Percentiles rank a stretch among this genome's conserved stretches.
These are phyloP conservation scores for Sarocladium kiliense DNA, from an alignment of 2,329 filamentous ascomycete genomes.

Conservation along the genomic window DNA sequence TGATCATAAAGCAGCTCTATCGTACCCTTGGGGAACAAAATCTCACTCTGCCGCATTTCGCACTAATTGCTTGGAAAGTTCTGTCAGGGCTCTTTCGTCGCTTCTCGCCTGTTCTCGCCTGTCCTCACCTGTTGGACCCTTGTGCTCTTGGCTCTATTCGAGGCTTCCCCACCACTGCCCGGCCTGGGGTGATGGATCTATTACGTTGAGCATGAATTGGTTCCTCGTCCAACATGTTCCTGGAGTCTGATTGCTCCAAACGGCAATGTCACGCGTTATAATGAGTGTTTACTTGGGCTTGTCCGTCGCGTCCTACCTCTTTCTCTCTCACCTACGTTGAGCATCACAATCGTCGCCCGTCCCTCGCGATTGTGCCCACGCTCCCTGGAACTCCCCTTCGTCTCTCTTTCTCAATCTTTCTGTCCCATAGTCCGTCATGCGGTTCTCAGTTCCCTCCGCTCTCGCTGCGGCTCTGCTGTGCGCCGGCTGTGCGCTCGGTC, in stretches of 20 bases:
- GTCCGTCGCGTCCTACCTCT: background rate
- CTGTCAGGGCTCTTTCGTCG: background rate
- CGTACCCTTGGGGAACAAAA: no score
- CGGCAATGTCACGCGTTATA: background rate
- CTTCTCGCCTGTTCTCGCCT: background rate
- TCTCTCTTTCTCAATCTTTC: background rate
- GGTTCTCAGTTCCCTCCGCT: background rate
- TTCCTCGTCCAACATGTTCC: background rate
- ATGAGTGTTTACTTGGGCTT: background rate
- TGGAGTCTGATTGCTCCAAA: background rate
- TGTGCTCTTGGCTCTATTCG: background rate
- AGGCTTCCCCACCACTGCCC: background rate
- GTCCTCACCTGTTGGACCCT: background rate
- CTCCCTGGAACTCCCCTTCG: background rate
- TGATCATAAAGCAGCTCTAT: background rate
- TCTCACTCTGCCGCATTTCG: no score
- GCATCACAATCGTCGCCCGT: background rate
- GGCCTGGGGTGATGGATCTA: background rate
- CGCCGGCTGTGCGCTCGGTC: slow-evolving; percentile 1
- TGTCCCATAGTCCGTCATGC: no score
- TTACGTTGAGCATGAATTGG: background rate
- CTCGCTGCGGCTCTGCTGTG: background rate
- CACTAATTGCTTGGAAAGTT: background rate
- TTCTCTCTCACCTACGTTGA: background rate
- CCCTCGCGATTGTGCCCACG: background rate